Percentiles rank a stretch among this genome's conserved stretches.
phyloP scores from a whole-genome alignment of 768 basidiomycete species.

The Podaxis pistillaris region DNA sequence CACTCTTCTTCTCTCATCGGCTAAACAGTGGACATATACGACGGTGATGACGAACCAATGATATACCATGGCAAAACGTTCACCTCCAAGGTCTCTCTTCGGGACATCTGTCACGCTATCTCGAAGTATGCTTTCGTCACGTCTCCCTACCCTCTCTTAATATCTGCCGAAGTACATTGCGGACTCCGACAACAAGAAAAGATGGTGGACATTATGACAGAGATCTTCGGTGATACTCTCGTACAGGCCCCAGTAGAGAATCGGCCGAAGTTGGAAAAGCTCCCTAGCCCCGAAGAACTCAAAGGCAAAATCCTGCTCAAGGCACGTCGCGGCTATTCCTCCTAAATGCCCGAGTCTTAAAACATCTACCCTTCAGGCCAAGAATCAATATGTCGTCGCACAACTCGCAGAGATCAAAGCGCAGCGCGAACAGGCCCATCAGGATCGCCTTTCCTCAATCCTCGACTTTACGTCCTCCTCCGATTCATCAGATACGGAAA shows the following conservation, averaged over 20 bases:
- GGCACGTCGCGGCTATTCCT: constrained; percentile 35
- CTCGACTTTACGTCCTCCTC: constrained; percentile 17
- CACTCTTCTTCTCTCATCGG: background rate
- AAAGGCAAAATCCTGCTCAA: constrained; percentile 82
- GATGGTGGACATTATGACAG: constrained; percentile 72
- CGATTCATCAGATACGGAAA: constrained; percentile 14
- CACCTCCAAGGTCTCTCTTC: constrained; percentile 77
- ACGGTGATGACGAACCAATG: constrained; percentile 81
- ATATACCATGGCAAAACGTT: constrained; percentile 90
- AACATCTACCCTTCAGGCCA: constrained; percentile 44
- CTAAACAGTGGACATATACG: constrained; percentile 82
- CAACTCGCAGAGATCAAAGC: constrained; percentile 68
- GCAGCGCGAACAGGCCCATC: constrained; percentile 65
- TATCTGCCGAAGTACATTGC: constrained; percentile 93
- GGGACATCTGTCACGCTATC: constrained; percentile 82
- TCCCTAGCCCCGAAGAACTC: constrained; percentile 87
- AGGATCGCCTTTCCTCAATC: constrained; percentile 30
- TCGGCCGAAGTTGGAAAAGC: constrained; percentile 38
- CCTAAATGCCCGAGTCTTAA: background rate
- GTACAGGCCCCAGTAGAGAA: constrained; percentile 42
- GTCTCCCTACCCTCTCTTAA: constrained; percentile 89
- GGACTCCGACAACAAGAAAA: constrained; percentile 73
- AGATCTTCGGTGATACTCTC: constrained; percentile 42
- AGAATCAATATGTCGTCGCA: constrained; percentile 78
- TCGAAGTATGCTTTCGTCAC: constrained; percentile 87